Evolutionary conservation across 1,284 basidiomycete genomes (phyloP).

Genomic region (Tilletia indica): DNA sequence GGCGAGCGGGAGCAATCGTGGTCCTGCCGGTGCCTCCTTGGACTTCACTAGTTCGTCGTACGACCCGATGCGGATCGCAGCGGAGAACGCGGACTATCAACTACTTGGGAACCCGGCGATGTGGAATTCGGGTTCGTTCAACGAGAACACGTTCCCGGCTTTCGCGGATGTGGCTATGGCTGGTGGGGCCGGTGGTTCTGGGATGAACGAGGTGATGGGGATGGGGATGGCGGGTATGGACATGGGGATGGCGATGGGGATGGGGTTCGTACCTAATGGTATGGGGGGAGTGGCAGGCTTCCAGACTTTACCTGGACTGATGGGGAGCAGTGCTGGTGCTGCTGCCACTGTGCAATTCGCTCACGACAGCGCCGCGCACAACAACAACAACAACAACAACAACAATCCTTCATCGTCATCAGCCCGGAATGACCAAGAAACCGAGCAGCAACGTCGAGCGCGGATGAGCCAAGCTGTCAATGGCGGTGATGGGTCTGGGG

Average conservation of each 20-base stretch:
- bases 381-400: too few relatives aligned
- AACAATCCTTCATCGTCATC: too few relatives aligned
- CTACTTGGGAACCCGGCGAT: conserved; percentile 4
- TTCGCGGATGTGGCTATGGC: conserved; percentile 9
- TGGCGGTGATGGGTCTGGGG: too few relatives aligned
- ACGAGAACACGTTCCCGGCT: conserved; percentile 12
- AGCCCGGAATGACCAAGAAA: too few relatives aligned
- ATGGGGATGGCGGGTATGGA: not conserved
- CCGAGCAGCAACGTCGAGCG: too few relatives aligned
- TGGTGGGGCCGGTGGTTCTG: not conserved
- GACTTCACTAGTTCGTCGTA: conserved; percentile 16
- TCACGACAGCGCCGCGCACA: too few relatives aligned
- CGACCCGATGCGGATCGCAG: conserved; percentile 12
- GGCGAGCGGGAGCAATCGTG: too few relatives aligned
- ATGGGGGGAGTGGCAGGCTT: not conserved
- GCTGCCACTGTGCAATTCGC: too few relatives aligned
- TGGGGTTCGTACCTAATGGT: not conserved
- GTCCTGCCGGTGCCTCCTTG: not conserved
- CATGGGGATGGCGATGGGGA: not conserved
- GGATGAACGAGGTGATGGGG: not conserved
- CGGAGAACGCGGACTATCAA: not conserved
- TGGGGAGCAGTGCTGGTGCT: too few relatives aligned
- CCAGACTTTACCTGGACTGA: too few relatives aligned
- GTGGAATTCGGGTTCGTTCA: not conserved
- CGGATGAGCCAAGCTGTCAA: too few relatives aligned